These are phyloP conservation scores for Fraxinus albicans DNA, from an alignment of 305 asterid genomes.

Conservation along the genomic window DNA sequence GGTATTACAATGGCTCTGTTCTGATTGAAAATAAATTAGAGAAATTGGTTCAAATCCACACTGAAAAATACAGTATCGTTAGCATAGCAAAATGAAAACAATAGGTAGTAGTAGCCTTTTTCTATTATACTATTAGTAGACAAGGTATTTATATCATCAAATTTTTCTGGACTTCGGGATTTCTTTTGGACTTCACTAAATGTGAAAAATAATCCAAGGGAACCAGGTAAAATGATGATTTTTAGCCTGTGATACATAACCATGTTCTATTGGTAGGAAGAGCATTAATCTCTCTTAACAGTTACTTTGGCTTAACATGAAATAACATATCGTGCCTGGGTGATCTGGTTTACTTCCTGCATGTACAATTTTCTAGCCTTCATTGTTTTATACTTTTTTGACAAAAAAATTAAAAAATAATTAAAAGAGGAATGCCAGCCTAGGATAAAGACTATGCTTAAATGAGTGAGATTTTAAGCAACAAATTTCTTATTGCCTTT, in stretches of 20 bases:
- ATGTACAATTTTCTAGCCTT: not conserved
- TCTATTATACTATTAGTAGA: not conserved
- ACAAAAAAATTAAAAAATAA: not conserved
- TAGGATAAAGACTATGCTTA: not conserved
- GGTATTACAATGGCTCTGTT: not conserved
- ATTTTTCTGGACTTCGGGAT: not conserved
- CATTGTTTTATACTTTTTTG: not conserved
- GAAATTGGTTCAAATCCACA: not conserved
- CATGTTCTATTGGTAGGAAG: not conserved
- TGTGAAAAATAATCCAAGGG: not conserved
- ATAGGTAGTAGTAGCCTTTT: not conserved
- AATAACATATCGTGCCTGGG: not conserved
- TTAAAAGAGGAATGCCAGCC: not conserved
- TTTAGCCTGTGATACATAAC: not conserved
- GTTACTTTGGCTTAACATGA: not conserved
- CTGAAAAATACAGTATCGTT: not conserved
- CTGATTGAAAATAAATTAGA: not conserved
- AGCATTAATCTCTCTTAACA: not conserved
- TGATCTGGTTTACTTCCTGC: not conserved
- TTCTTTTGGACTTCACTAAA: not conserved
- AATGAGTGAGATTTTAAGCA: not conserved
- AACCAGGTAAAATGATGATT: not conserved
- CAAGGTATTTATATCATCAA: not conserved
- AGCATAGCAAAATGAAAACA: not conserved
- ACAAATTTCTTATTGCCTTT: constrained; percentile 16